Percentiles rank a stretch among this genome's conserved stretches.
These are phyloP conservation scores for Physcomitrellopsis africana DNA, from an alignment of 225 moss, liverwort and hornwort genomes.

Conservation along the genomic window DNA sequence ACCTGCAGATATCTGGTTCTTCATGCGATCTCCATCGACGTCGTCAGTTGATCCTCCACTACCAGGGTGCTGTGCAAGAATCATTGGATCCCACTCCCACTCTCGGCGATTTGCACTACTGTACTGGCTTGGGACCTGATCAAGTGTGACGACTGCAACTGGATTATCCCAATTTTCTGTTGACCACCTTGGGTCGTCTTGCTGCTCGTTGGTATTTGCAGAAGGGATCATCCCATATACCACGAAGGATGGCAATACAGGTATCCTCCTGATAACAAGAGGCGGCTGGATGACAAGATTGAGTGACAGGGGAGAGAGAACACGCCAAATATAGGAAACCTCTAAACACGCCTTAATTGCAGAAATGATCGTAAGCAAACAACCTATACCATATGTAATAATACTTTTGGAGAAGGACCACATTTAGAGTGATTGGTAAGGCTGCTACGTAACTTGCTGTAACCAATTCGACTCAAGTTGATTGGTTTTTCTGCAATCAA, in stretches of 20 bases:
- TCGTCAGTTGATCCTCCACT: conserved; percentile 71
- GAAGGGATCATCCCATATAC: conserved; percentile 99
- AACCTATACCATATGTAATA: conserved; percentile 29
- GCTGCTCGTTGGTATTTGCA: conserved; percentile 92
- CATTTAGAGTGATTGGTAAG: conserved; percentile 25
- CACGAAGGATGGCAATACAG: conserved; percentile 50
- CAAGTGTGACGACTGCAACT: conserved; percentile 67
- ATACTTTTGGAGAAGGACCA: conserved; percentile 26
- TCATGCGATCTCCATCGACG: conserved; percentile 74
- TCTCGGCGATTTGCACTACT: conserved; percentile 72
- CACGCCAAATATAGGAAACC: conserved; percentile 61
- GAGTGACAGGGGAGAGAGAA: conserved; percentile 78
- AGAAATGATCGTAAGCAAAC: conserved; percentile 32
- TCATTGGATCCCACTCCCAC: conserved; percentile 99
- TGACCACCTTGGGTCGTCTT: conserved; percentile 93
- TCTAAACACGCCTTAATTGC: conserved; percentile 36
- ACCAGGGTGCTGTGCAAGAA: conserved; percentile 81
- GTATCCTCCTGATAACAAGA: conserved; percentile 38
- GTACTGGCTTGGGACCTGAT: conserved; percentile 67
- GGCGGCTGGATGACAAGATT: conserved; percentile 68
- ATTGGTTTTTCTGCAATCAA: conserved; percentile 22
- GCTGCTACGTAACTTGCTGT: conserved; percentile 14
- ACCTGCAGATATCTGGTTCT: conserved; percentile 63
- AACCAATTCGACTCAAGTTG: conserved; percentile 23
- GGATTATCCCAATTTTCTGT: conserved; percentile 91